Percentiles rank a stretch among this genome's conserved stretches.
These are phyloP conservation scores for Ustilago bromivora DNA, from an alignment of 1,284 basidiomycete genomes.

Conservation along the genomic window DNA sequence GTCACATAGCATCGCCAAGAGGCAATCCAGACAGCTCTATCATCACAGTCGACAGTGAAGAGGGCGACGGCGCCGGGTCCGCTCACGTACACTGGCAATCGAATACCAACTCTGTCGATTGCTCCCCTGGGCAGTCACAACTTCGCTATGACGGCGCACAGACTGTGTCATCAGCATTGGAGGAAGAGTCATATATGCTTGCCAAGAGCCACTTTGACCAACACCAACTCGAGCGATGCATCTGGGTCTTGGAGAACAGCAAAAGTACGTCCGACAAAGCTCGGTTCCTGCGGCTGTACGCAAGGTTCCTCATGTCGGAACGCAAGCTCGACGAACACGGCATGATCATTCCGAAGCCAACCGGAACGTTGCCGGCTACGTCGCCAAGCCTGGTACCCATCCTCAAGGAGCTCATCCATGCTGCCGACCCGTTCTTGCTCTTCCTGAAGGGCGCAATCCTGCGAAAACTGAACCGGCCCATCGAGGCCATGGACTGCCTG, in stretches of 20 bases:
- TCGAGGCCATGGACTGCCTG: conserved; percentile 84
- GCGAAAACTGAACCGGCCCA: conserved; percentile 63
- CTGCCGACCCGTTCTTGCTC: conserved; percentile 59
- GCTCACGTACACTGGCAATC: conserved; percentile 55
- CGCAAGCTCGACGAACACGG: conserved; percentile 57
- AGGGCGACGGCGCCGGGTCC: conserved; percentile 34
- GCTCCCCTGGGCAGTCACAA: conserved; percentile 36
- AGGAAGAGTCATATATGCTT: conserved; percentile 75
- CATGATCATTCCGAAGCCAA: conserved; percentile 52
- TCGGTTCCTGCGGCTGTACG: conserved; percentile 82
- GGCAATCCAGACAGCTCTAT: conserved; percentile 43
- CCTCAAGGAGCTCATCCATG: conserved; percentile 60
- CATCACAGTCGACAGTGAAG: conserved; percentile 47
- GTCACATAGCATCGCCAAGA: conserved; percentile 18
- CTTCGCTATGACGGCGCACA: neutral
- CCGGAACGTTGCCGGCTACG: conserved; percentile 46
- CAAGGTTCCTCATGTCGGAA: conserved; percentile 76
- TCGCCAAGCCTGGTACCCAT: conserved; percentile 53
- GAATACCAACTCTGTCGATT: conserved; percentile 45
- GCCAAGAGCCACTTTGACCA: conserved; percentile 82
- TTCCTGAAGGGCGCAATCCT: conserved; percentile 68
- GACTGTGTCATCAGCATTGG: conserved; percentile 30
- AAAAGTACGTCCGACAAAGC: conserved; percentile 72
- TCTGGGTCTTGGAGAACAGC: conserved; percentile 69
- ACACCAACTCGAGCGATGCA: conserved; percentile 83